Conservation (phyloP, 108 stramenopile species). For the Cyclotella kingstonii region DNA sequence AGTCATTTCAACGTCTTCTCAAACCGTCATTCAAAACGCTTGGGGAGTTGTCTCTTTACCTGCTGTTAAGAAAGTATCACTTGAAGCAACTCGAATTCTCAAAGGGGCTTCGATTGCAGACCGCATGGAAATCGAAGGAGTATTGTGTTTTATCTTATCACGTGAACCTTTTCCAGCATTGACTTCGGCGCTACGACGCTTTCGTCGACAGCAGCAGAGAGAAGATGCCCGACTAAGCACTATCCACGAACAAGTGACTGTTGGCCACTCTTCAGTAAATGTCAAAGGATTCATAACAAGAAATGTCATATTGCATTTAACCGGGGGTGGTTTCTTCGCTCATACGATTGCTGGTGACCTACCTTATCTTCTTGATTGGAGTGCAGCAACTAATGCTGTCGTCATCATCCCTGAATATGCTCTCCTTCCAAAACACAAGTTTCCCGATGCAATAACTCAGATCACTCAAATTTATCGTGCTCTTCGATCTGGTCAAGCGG, state of each 20-base stretch:
- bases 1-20: slow-evolving; percentile 38
- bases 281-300: slow-evolving; percentile 38
- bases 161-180: slow-evolving; percentile 57
- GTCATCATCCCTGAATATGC: slow-evolving; percentile 84
- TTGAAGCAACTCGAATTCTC: slow-evolving; percentile 68
- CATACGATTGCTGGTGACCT: slow-evolving; percentile 83
- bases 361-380: slow-evolving; percentile 82
- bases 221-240: slow-evolving; percentile 40
- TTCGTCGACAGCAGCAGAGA: slow-evolving; percentile 35
- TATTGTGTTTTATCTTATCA: slow-evolving; percentile 75
- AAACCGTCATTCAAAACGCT: slow-evolving; percentile 72
- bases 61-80: slow-evolving; percentile 64
- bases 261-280: slow-evolving; percentile 22
- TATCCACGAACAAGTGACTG: slow-evolving; percentile 54
- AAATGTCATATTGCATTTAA: slow-evolving; percentile 79
- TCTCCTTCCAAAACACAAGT: slow-evolving; percentile 68
- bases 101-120: slow-evolving; percentile 81
- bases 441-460: slow-evolving; percentile 67
- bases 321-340: slow-evolving; percentile 82
- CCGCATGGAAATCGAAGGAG: slow-evolving; percentile 65
- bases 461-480: slow-evolving; percentile 52
- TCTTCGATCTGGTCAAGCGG: slow-evolving; percentile 56
- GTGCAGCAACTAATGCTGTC: slow-evolving; percentile 62
- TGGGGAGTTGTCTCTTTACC: slow-evolving; percentile 82
- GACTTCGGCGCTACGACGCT: slow-evolving; percentile 30